phyloP scores from a whole-genome alignment of 2,329 filamentous ascomycete genomes.

The Mycocentrospora acerina region DNA sequence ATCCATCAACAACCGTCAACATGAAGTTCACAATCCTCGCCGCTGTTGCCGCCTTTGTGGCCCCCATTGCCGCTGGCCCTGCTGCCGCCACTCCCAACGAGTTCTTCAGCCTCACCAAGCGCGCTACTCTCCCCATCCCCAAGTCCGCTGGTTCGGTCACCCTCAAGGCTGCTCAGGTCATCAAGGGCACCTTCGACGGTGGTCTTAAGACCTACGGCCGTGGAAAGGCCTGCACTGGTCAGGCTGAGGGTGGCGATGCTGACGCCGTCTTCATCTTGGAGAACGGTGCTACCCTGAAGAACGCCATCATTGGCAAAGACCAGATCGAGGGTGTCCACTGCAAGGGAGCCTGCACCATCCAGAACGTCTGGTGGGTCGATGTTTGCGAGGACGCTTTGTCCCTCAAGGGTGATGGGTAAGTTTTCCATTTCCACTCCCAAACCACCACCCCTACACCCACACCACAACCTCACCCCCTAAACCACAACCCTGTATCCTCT shows the following conservation, averaged over 20 bases:
- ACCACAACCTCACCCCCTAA: no score
- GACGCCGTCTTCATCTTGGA: conserved; percentile 57
- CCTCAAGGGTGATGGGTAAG: conserved; percentile 36
- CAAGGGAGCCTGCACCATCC: conserved; percentile 51
- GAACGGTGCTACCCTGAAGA: conserved; percentile 54
- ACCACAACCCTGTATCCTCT: no score
- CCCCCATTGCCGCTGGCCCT: conserved; percentile 31
- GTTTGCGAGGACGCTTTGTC: conserved; percentile 47
- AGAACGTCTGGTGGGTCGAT: conserved; percentile 49
- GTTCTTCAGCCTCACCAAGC: conserved; percentile 32
- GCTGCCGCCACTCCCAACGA: conserved; percentile 22
- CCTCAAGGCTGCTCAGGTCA: conserved; percentile 21
- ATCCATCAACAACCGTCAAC: conserved; percentile 20
- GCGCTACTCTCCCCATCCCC: conserved; percentile 33
- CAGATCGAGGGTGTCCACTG: conserved; percentile 57
- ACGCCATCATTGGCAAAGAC: conserved; percentile 57
- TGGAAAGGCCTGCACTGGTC: conserved; percentile 42
- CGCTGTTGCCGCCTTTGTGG: conserved; percentile 29
- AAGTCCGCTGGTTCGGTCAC: conserved; percentile 36
- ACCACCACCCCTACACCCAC: background rate
- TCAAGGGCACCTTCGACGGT: conserved; percentile 35
- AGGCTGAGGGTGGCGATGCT: conserved; percentile 47
- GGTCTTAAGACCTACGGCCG: conserved; percentile 39
- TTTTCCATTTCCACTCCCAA: no score
- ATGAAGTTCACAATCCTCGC: conserved; percentile 37